Evolutionary conservation across 1,284 basidiomycete species (phyloP), one percentile per base, ranked within the genome.

Genomic region (Pyrrhoderma noxium): DNA sequence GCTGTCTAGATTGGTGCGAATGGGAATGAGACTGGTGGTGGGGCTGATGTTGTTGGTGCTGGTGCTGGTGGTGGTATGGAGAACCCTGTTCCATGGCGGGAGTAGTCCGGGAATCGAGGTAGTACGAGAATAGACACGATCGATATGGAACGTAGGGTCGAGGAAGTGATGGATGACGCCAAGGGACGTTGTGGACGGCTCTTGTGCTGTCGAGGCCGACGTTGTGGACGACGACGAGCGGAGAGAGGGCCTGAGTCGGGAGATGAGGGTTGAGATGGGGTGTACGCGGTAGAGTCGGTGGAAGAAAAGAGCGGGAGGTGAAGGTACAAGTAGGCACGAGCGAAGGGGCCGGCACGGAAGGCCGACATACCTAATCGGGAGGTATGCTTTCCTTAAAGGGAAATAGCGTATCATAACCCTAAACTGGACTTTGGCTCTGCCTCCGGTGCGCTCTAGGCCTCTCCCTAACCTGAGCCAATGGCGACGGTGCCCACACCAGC

Each of bases 181-280:
- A 39, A 16, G 48, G 49, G 39, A 31, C 27, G 27, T 5, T 31
- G 27, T 5, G 27, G 27, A 31, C 7, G 52, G 51, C 7, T 51
- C 44, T 31, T 50, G 38, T 31, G 49, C 16, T 23, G 47, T 8
- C 48, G 25, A 27, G 48, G 22, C 34, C 55, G 22, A 50, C 49
- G 38, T 40, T 16, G 22, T 36, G 53, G 22, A 50, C 49, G 38
- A 7, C 8, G 38, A 65, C 73, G 62, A 14, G 84, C 83, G 3
- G 75, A 73, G 23, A 70, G 67, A 45, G 78, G 79, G 40, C 82
- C 78, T n/a, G 69, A 76, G n/a, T 5, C 27, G 27, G 5, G 7
- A 11, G 27, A 31, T 31, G 80, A 82, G 31, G 76, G 27, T 5
- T 11, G n/a, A 31, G 27, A 77, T 16, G 67, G 66, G 36, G 68